Conservation (phyloP, 306 rosid genomes). For the Quillaja saponaria region DNA sequence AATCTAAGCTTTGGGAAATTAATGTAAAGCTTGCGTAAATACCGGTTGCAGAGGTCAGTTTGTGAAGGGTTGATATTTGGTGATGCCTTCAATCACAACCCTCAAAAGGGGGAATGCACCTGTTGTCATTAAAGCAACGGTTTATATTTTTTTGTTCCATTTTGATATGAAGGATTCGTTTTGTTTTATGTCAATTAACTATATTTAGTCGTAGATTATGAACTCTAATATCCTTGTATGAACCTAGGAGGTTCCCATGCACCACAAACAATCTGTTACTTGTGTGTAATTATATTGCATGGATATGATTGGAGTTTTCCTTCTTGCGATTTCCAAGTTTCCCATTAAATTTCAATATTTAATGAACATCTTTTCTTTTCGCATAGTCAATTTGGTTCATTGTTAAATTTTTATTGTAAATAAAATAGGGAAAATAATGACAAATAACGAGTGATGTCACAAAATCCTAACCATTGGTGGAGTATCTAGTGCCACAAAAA, state of each 20-base stretch:
- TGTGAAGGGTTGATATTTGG: slow-evolving; percentile 28
- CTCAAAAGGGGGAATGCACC: slow-evolving; percentile 31
- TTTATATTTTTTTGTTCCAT: slow-evolving; percentile 42
- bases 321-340: too few relatives aligned
- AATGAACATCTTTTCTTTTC: too few relatives aligned
- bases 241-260: too few relatives aligned
- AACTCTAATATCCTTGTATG: slow-evolving; percentile 39
- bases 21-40: slow-evolving; percentile 18
- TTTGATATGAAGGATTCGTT: slow-evolving; percentile 46
- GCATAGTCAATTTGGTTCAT: too few relatives aligned
- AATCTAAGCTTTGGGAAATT: not conserved
- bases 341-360: too few relatives aligned
- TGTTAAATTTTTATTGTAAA: too few relatives aligned
- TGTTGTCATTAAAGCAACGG: slow-evolving; percentile 29
- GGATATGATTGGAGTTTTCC: not conserved
- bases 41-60: slow-evolving; percentile 28
- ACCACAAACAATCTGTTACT: slow-evolving; percentile 33
- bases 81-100: slow-evolving; percentile 37
- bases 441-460: too few relatives aligned
- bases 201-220: slow-evolving; percentile 46
- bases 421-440: too few relatives aligned
- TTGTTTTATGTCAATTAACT: slow-evolving; percentile 35
- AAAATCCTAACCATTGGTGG: too few relatives aligned
- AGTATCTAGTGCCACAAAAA: too few relatives aligned
- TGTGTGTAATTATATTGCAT: slow-evolving; percentile 22